Conservation (phyloP, 176 grass and related monocot genomes). For the Lolium rigidum region DNA sequence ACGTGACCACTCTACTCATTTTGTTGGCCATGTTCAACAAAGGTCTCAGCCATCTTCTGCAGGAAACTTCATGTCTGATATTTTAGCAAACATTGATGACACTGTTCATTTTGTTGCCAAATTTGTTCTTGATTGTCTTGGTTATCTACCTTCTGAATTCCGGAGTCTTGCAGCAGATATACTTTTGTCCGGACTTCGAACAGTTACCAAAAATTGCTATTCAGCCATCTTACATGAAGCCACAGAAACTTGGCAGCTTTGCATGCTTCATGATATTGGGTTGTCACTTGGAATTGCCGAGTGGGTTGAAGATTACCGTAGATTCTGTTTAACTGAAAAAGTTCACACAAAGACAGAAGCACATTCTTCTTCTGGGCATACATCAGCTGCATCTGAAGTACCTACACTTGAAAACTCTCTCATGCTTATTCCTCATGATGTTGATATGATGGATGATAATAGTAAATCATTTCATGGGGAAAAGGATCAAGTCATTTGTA, state of each 20-base stretch:
- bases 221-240: constrained; percentile 64
- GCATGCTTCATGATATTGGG: constrained; percentile 98
- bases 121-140: constrained; percentile 82
- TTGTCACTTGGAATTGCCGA: constrained; percentile 77
- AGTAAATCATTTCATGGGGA: constrained; percentile 34
- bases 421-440: constrained; percentile 32
- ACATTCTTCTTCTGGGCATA: constrained; percentile 48
- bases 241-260: constrained; percentile 59
- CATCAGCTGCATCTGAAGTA: constrained; percentile 35
- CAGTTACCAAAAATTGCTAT: constrained; percentile 67
- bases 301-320: constrained; percentile 78
- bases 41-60: constrained; percentile 29
- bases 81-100: constrained; percentile 44
- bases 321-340: constrained; percentile 59
- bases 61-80: constrained; percentile 41
- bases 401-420: constrained; percentile 20
- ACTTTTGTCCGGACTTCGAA: constrained; percentile 71
- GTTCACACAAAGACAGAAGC: constrained; percentile 36
- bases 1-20: not conserved
- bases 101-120: constrained; percentile 54
- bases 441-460: constrained; percentile 18
- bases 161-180: constrained; percentile 74
- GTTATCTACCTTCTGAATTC: constrained; percentile 79
- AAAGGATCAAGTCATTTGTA: constrained; percentile 37
- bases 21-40: constrained; percentile 39